phyloP scores from a whole-genome alignment of 1,139 yeast species.

The Hansenula sp. region DNA sequence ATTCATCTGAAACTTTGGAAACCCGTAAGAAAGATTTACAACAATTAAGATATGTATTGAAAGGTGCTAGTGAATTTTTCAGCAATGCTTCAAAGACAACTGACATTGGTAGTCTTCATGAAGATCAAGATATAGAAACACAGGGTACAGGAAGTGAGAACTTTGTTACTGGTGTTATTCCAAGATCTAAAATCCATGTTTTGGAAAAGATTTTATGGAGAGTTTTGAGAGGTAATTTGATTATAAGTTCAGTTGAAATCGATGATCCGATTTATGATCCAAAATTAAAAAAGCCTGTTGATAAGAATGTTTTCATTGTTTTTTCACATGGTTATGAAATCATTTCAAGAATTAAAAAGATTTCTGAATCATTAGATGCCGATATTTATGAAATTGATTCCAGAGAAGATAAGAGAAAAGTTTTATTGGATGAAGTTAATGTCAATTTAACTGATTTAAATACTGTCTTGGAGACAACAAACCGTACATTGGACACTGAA shows the following conservation, averaged over 20 bases:
- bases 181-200: conserved; percentile 61
- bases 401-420: conserved; percentile 48
- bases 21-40: conserved; percentile 50
- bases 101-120: conserved; percentile 21
- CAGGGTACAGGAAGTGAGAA: conserved; percentile 23
- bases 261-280: conserved; percentile 52
- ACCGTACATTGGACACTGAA: conserved; percentile 67
- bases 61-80: conserved; percentile 67
- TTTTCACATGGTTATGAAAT: conserved; percentile 85
- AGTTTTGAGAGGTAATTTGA: conserved; percentile 83
- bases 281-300: conserved; percentile 42
- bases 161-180: conserved; percentile 81
- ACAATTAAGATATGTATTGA: conserved; percentile 66
- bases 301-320: conserved; percentile 73
- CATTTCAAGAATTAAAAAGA: conserved; percentile 60
- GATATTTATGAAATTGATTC: conserved; percentile 65
- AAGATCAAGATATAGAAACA: conserved; percentile 26
- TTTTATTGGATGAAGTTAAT: conserved; percentile 54
- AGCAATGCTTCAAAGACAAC: conserved; percentile 28
- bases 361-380: conserved; percentile 85
- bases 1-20: conserved; percentile 50
- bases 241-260: conserved; percentile 66
- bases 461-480: conserved; percentile 67
- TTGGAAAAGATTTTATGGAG: conserved; percentile 92
- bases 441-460: conserved; percentile 60